These are phyloP conservation scores for Sistotremastrum niveocremeum DNA, from an alignment of 768 basidiomycete species.

Conservation along the genomic window DNA sequence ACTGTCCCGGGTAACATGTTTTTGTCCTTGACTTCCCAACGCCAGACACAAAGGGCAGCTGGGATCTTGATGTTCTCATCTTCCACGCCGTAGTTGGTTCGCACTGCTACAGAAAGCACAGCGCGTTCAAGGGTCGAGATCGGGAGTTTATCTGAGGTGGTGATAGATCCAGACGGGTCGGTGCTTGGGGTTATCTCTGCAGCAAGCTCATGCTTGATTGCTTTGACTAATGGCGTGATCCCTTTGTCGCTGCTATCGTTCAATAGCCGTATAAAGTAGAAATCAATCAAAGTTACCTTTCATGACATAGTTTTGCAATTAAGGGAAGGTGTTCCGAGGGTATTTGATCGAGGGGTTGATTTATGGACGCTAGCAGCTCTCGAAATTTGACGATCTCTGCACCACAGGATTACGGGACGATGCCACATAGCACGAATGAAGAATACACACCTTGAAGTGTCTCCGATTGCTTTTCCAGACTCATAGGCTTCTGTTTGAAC, in stretches of 20 bases:
- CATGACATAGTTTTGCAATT: slow-evolving; percentile 72
- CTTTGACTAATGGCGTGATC: slow-evolving; percentile 44
- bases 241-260: slow-evolving; percentile 54
- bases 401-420: slow-evolving; percentile 7
- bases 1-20: slow-evolving; percentile 54
- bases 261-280: neutral
- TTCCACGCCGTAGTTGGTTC: slow-evolving; percentile 76
- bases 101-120: slow-evolving; percentile 46
- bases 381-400: slow-evolving; percentile 69
- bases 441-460: slow-evolving; percentile 57
- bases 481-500: slow-evolving; percentile 61
- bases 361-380: slow-evolving; percentile 45
- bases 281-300: slow-evolving; percentile 43
- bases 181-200: slow-evolving; percentile 36
- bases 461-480: slow-evolving; percentile 68
- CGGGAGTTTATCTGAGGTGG: slow-evolving; percentile 29
- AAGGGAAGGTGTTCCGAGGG: slow-evolving; percentile 61
- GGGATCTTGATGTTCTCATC: slow-evolving; percentile 32
- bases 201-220: slow-evolving; percentile 55
- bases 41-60: slow-evolving; percentile 60
- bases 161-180: slow-evolving; percentile 17
- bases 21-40: slow-evolving; percentile 69
- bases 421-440: neutral
- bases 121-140: slow-evolving; percentile 41
- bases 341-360: slow-evolving; percentile 38